phyloP scores from a whole-genome alignment of 2,329 filamentous ascomycete genomes.

The Beauveria sp. region DNA sequence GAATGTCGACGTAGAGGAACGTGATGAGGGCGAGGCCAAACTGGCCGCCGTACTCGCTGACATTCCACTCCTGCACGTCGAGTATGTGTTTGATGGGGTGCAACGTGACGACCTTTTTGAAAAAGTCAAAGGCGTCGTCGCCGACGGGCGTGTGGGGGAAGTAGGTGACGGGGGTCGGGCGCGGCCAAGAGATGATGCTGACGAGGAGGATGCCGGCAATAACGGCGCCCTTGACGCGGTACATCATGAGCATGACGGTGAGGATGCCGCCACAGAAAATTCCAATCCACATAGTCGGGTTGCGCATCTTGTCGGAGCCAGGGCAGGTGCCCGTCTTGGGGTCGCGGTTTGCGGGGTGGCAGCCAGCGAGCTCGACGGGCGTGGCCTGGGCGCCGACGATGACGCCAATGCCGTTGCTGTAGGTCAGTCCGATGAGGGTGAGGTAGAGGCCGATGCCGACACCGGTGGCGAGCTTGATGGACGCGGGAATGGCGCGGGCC shows the following conservation, averaged over 20 bases:
- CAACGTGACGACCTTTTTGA: conserved; percentile 81
- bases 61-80: conserved; percentile 65
- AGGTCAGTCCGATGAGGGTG: conserved; percentile 68
- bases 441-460: conserved; percentile 82
- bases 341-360: conserved; percentile 37
- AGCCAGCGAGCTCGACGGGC: conserved; percentile 70
- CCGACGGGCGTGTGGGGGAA: conserved; percentile 69
- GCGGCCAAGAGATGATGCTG: conserved; percentile 83
- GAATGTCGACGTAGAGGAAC: conserved; percentile 84
- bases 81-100: conserved; percentile 66
- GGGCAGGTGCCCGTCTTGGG: conserved; percentile 50
- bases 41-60: conserved; percentile 60
- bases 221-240: conserved; percentile 79
- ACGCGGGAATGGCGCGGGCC: conserved; percentile 71
- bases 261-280: conserved; percentile 81
- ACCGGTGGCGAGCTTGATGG: conserved; percentile 80
- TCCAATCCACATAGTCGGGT: conserved; percentile 77
- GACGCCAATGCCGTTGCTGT: conserved; percentile 74
- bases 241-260: conserved; percentile 75
- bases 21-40: conserved; percentile 81
- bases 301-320: conserved; percentile 65
- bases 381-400: conserved; percentile 61
- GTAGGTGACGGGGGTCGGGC: conserved; percentile 66
- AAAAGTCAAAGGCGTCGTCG: conserved; percentile 70
- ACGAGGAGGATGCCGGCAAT: conserved; percentile 77